Base-by-base conservation (phyloP, 106 monocot genomes). In the Dendrobium chrysotoxum region DNA sequence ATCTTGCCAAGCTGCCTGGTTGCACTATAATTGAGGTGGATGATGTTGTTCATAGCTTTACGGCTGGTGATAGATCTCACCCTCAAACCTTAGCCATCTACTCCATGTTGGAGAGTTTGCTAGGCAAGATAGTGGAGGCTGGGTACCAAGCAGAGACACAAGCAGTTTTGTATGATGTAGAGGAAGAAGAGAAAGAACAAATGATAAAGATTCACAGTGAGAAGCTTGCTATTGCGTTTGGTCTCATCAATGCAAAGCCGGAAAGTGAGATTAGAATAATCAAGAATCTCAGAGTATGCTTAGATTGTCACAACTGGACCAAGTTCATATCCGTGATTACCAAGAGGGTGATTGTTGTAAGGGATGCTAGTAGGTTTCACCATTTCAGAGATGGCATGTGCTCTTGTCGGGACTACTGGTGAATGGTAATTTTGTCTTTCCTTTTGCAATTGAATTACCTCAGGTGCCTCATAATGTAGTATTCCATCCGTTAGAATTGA, bases 371-470 rank as follows among this genome's bases (percentile, higher is more conserved):
- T 5, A 92, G 95, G 64, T 95, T 95, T 74, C 95, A 95, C 76
- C 95, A 95, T 82, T 95, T 95, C 61, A 87, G 42, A 71, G 86
- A 89, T 82, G 95, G 95, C 1, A 66, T 65, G 21, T 95, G 95
- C 71, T 95, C 92, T 42, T 95, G 95, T 80, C 84, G 85, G 5
- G 95, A 95, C 72, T 95, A 88, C 50, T 95, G 95, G 95, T 95
- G 84, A 95, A 50, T 50, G 50, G 50, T 50, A 50, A 50, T 50
- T 16, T 50, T 50, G 15, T 50, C 50, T 50, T 50, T 50, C 11
- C 13, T 50, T 11, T 13, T 50, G 13, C 2, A 50, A 13, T 50
- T 50, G 2, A 13, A 50, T 13, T 50, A 13, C 13, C 13, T 50
- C 2, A 50, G 13, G 1, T 50, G 11, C 15, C 50, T 50, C 13